Evolutionary conservation across 2,329 filamentous ascomycete species (phyloP).

Genomic region (Neonectria coccinea): DNA sequence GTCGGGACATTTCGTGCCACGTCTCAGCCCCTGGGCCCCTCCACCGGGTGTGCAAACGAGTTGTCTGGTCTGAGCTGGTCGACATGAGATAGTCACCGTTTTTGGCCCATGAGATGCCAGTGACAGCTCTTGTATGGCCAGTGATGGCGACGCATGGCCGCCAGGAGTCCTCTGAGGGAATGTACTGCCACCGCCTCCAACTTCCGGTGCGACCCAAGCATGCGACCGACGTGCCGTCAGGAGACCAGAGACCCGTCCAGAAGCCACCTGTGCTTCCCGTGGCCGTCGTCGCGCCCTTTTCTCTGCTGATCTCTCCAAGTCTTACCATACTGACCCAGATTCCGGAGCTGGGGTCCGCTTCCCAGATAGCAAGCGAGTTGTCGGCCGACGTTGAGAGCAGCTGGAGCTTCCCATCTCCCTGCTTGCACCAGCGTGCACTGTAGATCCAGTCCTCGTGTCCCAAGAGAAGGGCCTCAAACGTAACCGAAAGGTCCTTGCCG

Average conservation of each 20-base stretch:
- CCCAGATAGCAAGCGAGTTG: constrained; percentile 94
- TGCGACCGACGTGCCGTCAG: constrained; percentile 78
- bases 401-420: constrained; percentile 67
- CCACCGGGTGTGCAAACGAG: constrained; percentile 87
- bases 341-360: constrained; percentile 83
- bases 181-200: constrained; percentile 87
- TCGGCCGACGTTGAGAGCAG: constrained; percentile 93
- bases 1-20: constrained; percentile 96
- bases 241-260: constrained; percentile 95
- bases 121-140: constrained; percentile 86
- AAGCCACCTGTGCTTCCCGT: constrained; percentile 97
- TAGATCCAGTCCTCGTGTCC: constrained; percentile 99
- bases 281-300: constrained; percentile 95
- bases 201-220: constrained; percentile 92
- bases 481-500: constrained; percentile 78
- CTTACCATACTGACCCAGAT: constrained; percentile 90
- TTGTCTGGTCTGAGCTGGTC: constrained; percentile 93
- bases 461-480: constrained; percentile 92
- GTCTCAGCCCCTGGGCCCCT: constrained; percentile 62
- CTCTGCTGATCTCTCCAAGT: constrained; percentile 91
- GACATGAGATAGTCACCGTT: constrained; percentile 87
- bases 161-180: constrained; percentile 75
- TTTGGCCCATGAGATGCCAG: constrained; percentile 85
- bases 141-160: constrained; percentile 79
- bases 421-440: constrained; percentile 79